Evolutionary conservation across 371 early-diverging fungal species (phyloP).

Genomic region (Mortierella sp.): DNA sequence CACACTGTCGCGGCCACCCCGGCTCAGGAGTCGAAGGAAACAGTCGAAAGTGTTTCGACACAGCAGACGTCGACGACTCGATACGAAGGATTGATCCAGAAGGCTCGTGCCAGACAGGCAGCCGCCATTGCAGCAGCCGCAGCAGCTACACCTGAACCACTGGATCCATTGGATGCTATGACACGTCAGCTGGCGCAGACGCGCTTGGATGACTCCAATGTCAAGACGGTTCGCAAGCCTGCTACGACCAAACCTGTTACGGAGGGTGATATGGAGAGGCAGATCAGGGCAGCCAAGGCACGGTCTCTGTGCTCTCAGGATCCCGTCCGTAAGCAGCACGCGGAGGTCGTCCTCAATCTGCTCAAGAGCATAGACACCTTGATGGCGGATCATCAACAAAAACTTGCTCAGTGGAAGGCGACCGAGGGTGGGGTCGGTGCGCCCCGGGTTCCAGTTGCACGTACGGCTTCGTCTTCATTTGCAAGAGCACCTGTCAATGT

Average conservation of each 20-base stretch:
- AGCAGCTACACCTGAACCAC: slow-evolving; percentile 18
- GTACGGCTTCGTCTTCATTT: neutral
- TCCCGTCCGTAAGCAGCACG: slow-evolving; percentile 51
- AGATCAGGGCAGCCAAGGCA: slow-evolving; percentile 46
- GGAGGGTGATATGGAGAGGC: slow-evolving; percentile 39
- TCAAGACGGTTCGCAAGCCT: slow-evolving; percentile 14
- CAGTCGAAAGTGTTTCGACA: neutral
- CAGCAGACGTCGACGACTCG: slow-evolving; percentile 16
- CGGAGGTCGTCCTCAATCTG: slow-evolving; percentile 38
- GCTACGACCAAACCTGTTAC: slow-evolving; percentile 30
- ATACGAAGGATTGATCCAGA: slow-evolving; percentile 31
- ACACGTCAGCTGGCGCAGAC: slow-evolving; percentile 41
- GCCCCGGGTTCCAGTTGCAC: neutral
- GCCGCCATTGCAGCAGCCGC: slow-evolving; percentile 46
- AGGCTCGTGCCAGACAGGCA: slow-evolving; percentile 43
- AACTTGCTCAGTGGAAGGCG: slow-evolving; percentile 25
- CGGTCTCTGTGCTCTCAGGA: slow-evolving; percentile 41
- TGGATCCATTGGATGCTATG: slow-evolving; percentile 53
- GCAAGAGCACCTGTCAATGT: slow-evolving; percentile 25
- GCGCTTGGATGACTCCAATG: slow-evolving; percentile 9
- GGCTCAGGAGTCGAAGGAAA: slow-evolving; percentile 2
- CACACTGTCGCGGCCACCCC: neutral
- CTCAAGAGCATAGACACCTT: slow-evolving; percentile 47
- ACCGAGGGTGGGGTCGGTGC: neutral
- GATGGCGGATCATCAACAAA: slow-evolving; percentile 37